Evolutionary conservation across 495 filamentous ascomycete genomes (phyloP).

Genomic region (Hyphodiscus hymeniophilus): DNA sequence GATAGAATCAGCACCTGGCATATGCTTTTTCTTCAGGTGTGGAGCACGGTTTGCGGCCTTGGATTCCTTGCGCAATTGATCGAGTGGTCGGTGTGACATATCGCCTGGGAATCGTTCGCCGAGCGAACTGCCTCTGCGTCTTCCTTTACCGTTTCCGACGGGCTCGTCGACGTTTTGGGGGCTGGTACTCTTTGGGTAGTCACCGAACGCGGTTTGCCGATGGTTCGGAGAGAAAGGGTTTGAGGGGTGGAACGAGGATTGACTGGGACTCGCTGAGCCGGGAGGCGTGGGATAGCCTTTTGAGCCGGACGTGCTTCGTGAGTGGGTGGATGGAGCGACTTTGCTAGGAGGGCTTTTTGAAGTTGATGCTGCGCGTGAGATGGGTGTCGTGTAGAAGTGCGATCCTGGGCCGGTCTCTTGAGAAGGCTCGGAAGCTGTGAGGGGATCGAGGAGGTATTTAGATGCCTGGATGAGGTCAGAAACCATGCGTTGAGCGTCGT

Average conservation of each 20-base stretch:
- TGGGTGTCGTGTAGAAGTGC: conserved; percentile 33
- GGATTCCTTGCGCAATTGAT: conserved; percentile 46
- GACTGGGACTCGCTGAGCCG: conserved; percentile 26
- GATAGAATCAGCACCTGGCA: conserved; percentile 68
- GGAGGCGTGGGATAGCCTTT: conserved; percentile 26
- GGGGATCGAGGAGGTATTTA: conserved; percentile 50
- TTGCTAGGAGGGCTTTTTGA: conserved; percentile 5
- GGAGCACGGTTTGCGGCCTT: conserved; percentile 54
- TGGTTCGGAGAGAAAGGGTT: conserved; percentile 22
- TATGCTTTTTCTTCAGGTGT: conserved; percentile 53
- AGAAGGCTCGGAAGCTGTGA: conserved; percentile 43
- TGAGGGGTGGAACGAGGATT: conserved; percentile 22
- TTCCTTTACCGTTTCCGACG: conserved; percentile 3
- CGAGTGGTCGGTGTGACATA: conserved; percentile 53
- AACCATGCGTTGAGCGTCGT: conserved; percentile 1
- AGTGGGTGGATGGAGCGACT: conserved; percentile 1
- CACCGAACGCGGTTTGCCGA: conserved; percentile 14
- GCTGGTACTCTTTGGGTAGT: conserved; percentile 8
- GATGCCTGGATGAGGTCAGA: conserved; percentile 31
- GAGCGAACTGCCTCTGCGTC: conserved; percentile 41
- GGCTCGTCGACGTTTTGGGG: conserved; percentile 6
- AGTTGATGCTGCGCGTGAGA: conserved; percentile 12
- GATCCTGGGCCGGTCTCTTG: conserved; percentile 43
- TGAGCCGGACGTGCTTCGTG: conserved; percentile 3
- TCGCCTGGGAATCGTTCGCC: conserved; percentile 51